phyloP scores from a whole-genome alignment of 352 stramenopile genomes.

The Globisporangium nodosum region DNA sequence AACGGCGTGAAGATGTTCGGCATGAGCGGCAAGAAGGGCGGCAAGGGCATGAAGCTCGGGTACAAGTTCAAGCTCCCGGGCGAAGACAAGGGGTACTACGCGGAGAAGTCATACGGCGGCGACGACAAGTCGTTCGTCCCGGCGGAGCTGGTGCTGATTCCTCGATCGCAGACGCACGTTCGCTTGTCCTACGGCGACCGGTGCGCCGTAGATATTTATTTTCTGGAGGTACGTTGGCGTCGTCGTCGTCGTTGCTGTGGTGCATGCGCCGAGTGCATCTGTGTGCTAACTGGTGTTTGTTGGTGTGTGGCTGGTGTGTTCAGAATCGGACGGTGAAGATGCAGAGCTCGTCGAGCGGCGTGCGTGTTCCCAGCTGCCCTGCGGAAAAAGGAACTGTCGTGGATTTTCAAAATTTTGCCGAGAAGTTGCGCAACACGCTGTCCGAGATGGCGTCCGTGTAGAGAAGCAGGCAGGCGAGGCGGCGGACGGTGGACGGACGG shows the following conservation, averaged over 20 bases:
- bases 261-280: not conserved
- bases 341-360: constrained; percentile 70
- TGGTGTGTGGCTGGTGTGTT: constrained; percentile 1
- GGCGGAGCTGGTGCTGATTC: constrained; percentile 79
- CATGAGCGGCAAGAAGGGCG: constrained; percentile 62
- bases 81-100: constrained; percentile 83
- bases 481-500: not conserved
- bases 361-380: constrained; percentile 71
- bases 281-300: not conserved
- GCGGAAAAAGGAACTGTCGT: constrained; percentile 65
- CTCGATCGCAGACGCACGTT: constrained; percentile 79
- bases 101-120: constrained; percentile 77
- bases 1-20: constrained; percentile 42
- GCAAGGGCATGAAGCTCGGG: constrained; percentile 82
- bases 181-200: constrained; percentile 79
- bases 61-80: constrained; percentile 86
- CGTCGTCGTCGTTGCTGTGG: not conserved
- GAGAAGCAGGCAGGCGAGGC: not conserved
- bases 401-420: constrained; percentile 74
- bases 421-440: constrained; percentile 77
- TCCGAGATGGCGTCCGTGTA: constrained; percentile 85
- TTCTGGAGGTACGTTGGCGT: constrained; percentile 61
- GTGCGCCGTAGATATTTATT: constrained; percentile 89
- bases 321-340: constrained; percentile 84
- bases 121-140: constrained; percentile 85